A percentile compares a stretch with the other conserved stretches of the same genome.
Evolutionary conservation across 345 rosid genomes (phyloP).

Genomic region (Arabis alpina): DNA sequence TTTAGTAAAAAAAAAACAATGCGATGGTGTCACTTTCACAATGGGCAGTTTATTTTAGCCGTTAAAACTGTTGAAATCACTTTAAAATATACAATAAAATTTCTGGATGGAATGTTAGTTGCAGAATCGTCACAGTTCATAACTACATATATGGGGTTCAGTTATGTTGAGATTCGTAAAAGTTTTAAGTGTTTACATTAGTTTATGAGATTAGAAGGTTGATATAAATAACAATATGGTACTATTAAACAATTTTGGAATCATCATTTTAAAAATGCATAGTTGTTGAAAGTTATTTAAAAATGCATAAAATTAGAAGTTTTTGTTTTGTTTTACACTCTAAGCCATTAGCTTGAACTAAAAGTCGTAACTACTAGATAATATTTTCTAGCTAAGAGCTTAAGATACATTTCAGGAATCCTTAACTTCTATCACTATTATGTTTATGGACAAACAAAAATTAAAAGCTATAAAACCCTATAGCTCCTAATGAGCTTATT

Average conservation of each 20-base stretch:
- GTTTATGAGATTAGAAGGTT: background rate
- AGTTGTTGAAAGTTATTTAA: background rate
- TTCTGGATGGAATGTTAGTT: conserved; percentile 19
- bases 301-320: background rate
- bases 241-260: background rate
- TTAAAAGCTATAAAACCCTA: conserved; percentile 14
- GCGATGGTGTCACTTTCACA: conserved; percentile 25
- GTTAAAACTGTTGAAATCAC: conserved; percentile 41
- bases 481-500: conserved; percentile 30
- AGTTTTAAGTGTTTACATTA: conserved; percentile 2
- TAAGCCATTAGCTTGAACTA: background rate
- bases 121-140: conserved; percentile 26
- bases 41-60: conserved; percentile 36
- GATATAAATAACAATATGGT: background rate
- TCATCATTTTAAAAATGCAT: conserved; percentile 1
- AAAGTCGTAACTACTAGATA: conserved; percentile 20
- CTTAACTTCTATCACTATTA: conserved; percentile 17
- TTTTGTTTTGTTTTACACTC: background rate
- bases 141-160: conserved; percentile 9
- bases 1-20: background rate
- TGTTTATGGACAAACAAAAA: conserved; percentile 3
- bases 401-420: background rate
- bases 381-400: background rate
- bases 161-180: conserved; percentile 11
- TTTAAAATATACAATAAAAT: background rate